Evolutionary conservation across 106 monocot species (phyloP).

Genomic region (Acorus gramineus): DNA sequence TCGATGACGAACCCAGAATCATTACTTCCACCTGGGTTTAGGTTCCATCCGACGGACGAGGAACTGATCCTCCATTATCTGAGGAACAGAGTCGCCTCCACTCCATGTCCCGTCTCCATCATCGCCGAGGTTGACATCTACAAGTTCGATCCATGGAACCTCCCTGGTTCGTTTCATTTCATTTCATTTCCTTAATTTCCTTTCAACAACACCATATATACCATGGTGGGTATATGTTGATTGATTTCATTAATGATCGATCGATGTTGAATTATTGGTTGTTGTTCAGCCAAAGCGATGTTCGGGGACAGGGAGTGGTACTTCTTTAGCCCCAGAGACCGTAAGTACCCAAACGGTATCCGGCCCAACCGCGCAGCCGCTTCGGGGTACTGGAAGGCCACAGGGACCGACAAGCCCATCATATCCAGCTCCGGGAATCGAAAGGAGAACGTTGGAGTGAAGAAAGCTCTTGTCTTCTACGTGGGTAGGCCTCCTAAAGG

Average conservation of each 20-base stretch:
- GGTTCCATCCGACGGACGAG: conserved; percentile 66
- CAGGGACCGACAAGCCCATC: conserved; percentile 55
- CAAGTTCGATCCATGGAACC: conserved; percentile 56
- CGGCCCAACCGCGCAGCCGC: conserved; percentile 54
- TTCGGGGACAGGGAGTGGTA: conserved; percentile 59
- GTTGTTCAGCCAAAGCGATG: conserved; percentile 18
- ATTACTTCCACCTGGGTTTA: conserved; percentile 40
- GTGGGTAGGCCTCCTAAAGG: background rate
- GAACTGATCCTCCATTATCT: conserved; percentile 63
- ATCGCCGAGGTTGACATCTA: conserved; percentile 65
- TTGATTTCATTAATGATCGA: too few species aligned
- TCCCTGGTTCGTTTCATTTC: conserved; percentile 24
- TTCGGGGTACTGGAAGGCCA: conserved; percentile 62
- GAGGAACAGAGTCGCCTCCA: conserved; percentile 20
- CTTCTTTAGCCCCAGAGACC: conserved; percentile 55
- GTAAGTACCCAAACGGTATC: conserved; percentile 57
- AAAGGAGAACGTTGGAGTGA: background rate
- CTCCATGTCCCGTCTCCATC: conserved; percentile 49
- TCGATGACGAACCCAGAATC: conserved; percentile 36
- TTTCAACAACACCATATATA: too few species aligned
- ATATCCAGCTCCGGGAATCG: conserved; percentile 2
- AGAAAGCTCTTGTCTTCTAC: background rate
- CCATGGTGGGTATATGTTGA: too few species aligned
- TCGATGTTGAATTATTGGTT: conserved; percentile 1
- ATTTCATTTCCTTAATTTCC: background rate